phyloP scores from a whole-genome alignment of 2,329 filamentous ascomycete genomes.

The Cryphonectria japonica region DNA sequence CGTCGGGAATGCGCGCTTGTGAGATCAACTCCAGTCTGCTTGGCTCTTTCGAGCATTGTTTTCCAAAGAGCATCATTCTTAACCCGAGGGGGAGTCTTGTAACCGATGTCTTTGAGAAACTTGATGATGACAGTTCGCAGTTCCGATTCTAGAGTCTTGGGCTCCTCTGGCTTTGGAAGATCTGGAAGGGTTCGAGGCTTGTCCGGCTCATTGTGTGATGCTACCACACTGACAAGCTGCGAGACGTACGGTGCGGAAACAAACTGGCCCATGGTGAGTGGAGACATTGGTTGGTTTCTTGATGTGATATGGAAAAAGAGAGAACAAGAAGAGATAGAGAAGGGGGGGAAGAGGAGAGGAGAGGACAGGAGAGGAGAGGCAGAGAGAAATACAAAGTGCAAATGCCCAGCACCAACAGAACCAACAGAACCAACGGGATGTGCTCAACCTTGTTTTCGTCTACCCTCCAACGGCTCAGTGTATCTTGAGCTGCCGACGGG shows the following conservation, averaged over 20 bases:
- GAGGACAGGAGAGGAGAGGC: too few species aligned
- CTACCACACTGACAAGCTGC: background rate
- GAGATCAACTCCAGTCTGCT: background rate
- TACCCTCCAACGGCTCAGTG: background rate
- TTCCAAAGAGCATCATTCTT: slow-evolving; percentile 7
- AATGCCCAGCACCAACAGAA: background rate
- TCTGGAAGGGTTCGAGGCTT: background rate
- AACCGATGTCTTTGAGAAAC: slow-evolving; percentile 5
- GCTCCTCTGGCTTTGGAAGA: background rate
- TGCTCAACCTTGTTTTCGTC: background rate
- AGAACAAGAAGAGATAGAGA: background rate
- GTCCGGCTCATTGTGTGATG: background rate
- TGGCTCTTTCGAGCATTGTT: slow-evolving; percentile 9
- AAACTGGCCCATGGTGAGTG: background rate
- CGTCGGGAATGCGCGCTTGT: background rate
- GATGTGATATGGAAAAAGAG: background rate
- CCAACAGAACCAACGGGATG: background rate
- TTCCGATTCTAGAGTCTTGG: background rate
- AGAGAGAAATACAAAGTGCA: background rate
- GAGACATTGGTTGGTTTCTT: background rate
- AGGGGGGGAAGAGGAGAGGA: too few species aligned
- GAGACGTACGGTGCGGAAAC: background rate
- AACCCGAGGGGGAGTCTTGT: background rate
- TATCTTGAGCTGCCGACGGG: background rate
- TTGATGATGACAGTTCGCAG: background rate